These are phyloP conservation scores for Ogataea thermomethanolica DNA, from an alignment of 805 yeast species.

Conservation along the genomic window DNA sequence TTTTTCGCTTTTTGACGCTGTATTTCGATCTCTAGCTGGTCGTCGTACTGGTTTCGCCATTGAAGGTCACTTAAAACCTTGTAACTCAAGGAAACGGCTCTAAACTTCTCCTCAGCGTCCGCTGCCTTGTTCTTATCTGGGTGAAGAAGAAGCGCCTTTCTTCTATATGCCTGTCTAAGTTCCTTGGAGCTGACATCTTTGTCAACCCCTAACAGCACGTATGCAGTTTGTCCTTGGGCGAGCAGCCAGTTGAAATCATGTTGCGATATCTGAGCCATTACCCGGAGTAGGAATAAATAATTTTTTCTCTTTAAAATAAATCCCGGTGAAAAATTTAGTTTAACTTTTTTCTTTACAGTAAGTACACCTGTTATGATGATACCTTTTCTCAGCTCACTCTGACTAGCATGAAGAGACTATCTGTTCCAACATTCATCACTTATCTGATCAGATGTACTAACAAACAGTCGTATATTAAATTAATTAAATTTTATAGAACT, in stretches of 20 bases:
- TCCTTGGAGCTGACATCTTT: not conserved
- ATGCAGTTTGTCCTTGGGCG: conserved; percentile 15
- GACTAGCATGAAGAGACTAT: conserved; percentile 49
- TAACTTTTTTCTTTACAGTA: conserved; percentile 1
- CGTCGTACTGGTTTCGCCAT: conserved; percentile 23
- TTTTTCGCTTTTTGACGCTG: not conserved
- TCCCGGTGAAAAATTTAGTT: conserved; percentile 1
- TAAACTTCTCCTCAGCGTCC: conserved; percentile 28
- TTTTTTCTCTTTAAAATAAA: not conserved
- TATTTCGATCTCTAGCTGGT: conserved; percentile 6
- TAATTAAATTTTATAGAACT: conserved; percentile 9
- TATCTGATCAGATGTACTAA: conserved; percentile 25
- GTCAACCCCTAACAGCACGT: conserved; percentile 13
- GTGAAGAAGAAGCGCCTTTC: conserved; percentile 30
- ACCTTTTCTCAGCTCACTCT: conserved; percentile 58
- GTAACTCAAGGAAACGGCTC: conserved; percentile 30
- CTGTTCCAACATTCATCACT: conserved; percentile 49
- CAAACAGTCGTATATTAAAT: not conserved
- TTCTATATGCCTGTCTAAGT: conserved; percentile 30
- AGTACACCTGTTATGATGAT: conserved; percentile 39
- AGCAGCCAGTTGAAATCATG: conserved; percentile 23
- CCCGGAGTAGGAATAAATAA: conserved; percentile 5
- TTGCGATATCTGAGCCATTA: conserved; percentile 10
- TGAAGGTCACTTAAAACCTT: conserved; percentile 19
- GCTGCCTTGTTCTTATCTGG: conserved; percentile 34